These are phyloP conservation scores for Ascochyta rabiei DNA, from an alignment of 2,329 filamentous ascomycete genomes.

Conservation along the genomic window DNA sequence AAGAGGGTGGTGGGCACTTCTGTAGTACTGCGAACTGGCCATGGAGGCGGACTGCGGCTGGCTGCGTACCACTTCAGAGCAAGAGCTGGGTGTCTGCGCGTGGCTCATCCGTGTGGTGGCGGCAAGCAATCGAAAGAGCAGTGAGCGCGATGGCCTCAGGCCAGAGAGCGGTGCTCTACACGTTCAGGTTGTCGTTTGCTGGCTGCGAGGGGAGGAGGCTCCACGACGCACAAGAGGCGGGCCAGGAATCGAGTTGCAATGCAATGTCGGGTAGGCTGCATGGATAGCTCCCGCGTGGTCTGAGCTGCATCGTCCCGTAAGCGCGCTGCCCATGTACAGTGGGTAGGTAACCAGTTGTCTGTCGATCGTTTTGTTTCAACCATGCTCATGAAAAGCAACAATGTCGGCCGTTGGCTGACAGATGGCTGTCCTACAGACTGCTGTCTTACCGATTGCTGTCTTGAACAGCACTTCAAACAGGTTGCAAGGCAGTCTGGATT, in stretches of 20 bases:
- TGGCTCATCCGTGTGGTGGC: conserved; percentile 30
- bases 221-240: conserved; percentile 27
- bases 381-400: background rate
- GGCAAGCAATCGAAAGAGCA: conserved; percentile 25
- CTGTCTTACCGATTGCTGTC: no score
- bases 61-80: conserved; percentile 30
- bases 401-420: background rate
- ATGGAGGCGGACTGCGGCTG: conserved; percentile 35
- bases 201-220: conserved; percentile 26
- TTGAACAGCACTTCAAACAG: background rate
- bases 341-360: no score
- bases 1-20: conserved; percentile 32
- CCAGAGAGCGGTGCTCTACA: conserved; percentile 26
- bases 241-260: conserved; percentile 27
- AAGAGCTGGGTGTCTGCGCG: conserved; percentile 21
- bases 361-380: conserved; percentile 8
- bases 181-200: conserved; percentile 26
- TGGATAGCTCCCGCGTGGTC: conserved; percentile 28
- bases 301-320: conserved; percentile 31
- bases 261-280: conserved; percentile 23
- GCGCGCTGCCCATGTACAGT: conserved; percentile 10
- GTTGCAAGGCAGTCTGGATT: conserved; percentile 11
- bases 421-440: background rate
- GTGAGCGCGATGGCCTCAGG: conserved; percentile 26
- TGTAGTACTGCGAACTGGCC: conserved; percentile 41